phyloP scores from a whole-genome alignment of 345 rosid genomes.

The Microcos paniculata region DNA sequence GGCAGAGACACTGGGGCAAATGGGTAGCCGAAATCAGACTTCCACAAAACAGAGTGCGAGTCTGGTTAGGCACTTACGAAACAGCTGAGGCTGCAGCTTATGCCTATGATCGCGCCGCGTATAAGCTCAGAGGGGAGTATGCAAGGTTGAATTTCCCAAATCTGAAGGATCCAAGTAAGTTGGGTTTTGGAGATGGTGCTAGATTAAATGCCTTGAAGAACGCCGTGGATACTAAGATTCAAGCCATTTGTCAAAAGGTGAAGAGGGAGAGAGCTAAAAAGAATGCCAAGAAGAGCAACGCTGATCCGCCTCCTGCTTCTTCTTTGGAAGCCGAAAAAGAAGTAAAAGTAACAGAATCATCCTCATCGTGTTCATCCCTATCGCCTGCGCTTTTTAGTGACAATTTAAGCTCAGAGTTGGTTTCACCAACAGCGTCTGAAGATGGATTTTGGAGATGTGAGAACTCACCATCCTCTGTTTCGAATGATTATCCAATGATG shows the following conservation, averaged over 20 bases:
- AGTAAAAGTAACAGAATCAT: conserved; percentile 36
- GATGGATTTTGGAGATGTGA: conserved; percentile 51
- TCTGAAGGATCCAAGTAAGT: conserved; percentile 56
- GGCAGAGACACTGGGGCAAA: conserved; percentile 99
- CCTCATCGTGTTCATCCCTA: conserved; percentile 35
- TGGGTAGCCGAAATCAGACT: conserved; percentile 98
- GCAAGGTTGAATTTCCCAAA: conserved; percentile 88
- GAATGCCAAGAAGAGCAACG: conserved; percentile 36
- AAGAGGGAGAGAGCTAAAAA: conserved; percentile 60
- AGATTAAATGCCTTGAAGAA: conserved; percentile 60
- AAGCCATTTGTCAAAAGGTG: conserved; percentile 79
- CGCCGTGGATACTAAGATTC: conserved; percentile 85
- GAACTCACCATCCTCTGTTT: conserved; percentile 49
- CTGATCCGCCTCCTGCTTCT: neutral
- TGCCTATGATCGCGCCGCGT: conserved; percentile 98
- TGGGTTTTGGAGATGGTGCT: conserved; percentile 59
- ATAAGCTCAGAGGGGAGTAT: conserved; percentile 90
- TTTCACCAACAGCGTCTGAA: conserved; percentile 38
- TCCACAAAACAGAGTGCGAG: conserved; percentile 93
- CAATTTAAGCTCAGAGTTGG: conserved; percentile 39
- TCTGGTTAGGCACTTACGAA: conserved; percentile 94
- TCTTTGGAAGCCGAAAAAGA: conserved; percentile 11
- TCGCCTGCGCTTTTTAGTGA: conserved; percentile 38
- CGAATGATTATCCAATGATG: conserved; percentile 28
- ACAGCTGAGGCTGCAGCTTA: conserved; percentile 92